phyloP scores from a whole-genome alignment of 164 flowering plant species.

The Tetrastigma voinierianum region DNA sequence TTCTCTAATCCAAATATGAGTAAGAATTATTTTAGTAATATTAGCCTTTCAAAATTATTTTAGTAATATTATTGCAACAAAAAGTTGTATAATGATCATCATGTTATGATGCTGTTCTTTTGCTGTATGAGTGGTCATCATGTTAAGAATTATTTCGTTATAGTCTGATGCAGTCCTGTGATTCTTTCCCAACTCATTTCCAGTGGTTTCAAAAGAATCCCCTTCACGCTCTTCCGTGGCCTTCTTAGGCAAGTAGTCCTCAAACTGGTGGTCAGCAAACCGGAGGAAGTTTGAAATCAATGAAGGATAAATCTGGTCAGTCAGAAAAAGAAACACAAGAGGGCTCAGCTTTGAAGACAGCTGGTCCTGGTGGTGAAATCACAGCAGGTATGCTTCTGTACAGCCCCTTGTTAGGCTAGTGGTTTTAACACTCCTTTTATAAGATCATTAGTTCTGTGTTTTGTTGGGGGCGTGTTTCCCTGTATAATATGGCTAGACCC shows the following conservation, averaged over 20 bases:
- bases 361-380: conserved; percentile 92
- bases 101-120: not conserved
- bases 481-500: not conserved
- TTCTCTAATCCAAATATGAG: conserved; percentile 1
- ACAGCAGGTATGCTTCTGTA: conserved; percentile 69
- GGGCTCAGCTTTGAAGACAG: conserved; percentile 71
- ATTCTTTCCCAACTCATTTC: not conserved
- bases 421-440: too few relatives aligned
- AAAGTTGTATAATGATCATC: not conserved
- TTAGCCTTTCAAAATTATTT: not conserved
- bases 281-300: conserved; percentile 80
- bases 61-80: too few relatives aligned
- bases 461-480: not conserved
- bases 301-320: conserved; percentile 77
- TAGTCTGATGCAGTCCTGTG: not conserved
- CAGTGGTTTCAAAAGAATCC: too few relatives aligned
- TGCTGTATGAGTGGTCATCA: not conserved
- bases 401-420: not conserved
- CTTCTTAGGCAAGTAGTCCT: conserved; percentile 85
- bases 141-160: too few relatives aligned
- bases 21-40: not conserved
- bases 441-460: too few relatives aligned
- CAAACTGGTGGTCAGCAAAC: conserved; percentile 73
- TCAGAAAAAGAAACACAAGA: conserved; percentile 80
- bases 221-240: too few relatives aligned